Evolutionary conservation across 2,329 filamentous ascomycete species (phyloP), one percentile per base, ranked within the genome.

Genomic region (Venturia aucupariae): DNA sequence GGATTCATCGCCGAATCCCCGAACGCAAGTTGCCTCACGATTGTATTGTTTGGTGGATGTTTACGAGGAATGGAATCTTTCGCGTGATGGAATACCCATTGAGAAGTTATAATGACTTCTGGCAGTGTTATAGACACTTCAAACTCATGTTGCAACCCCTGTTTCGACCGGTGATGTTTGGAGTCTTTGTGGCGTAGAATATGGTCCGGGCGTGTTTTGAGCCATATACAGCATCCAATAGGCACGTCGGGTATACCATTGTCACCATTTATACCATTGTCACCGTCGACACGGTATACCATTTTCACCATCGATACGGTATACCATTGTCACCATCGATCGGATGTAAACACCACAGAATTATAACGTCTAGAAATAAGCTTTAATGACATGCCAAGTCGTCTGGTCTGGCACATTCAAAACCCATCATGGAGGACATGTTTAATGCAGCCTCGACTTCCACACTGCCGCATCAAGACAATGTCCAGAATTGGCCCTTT

Each of bases 351-450:
- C 24, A 3, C 27, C 6, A 22, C 27, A 30, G 27, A 35, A 5
- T 22, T 4, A 27, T 8, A n/a, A 8, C 51, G 51, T 35, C 17
- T 55, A 35, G 30, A 55, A 55, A 13, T 42, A 60, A 38, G n/a
- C 44, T 44, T 27, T 35, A 41, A 27, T 24, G 22, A 41, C n/a
- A 60, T 38, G 59, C 59, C 59, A 60, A 60, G 59, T 27, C 59
- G 4, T 41, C 15, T 41, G 35, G 39, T 60, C 32, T 54, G 51
- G 51, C n/a, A 41, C 41, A 41, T 44, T 3, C 35, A 41, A 60
- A 60, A 60, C 38, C 15, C 15, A 38, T 4, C 22, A 11, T 19
- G 38, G 44, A 60, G n/a, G 38, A 60, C 35, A 41, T 27, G 22
- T 42, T 39, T 32, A 60, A 60, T 42, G 39, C 39, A 8, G 32